These are phyloP conservation scores for Myxozyma lipomycoides DNA, from an alignment of 805 yeast genomes.

Conservation along the genomic window DNA sequence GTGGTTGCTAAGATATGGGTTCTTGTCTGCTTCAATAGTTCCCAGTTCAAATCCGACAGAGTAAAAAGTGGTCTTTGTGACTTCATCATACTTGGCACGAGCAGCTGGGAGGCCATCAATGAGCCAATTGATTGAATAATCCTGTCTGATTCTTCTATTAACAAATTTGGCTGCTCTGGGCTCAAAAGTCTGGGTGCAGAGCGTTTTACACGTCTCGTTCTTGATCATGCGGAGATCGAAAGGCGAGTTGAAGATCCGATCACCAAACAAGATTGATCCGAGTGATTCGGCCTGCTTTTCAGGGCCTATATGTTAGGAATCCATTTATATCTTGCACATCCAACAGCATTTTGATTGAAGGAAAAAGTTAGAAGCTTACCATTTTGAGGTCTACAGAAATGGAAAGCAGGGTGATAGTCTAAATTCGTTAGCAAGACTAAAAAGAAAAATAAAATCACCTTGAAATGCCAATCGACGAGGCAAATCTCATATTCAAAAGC, in stretches of 20 bases:
- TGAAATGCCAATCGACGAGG: too few relatives aligned
- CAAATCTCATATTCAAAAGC: too few relatives aligned
- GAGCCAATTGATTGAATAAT: conserved; percentile 87
- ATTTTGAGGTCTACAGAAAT: conserved; percentile 72
- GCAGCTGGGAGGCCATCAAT: conserved; percentile 95
- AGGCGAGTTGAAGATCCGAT: conserved; percentile 90
- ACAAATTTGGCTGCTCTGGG: conserved; percentile 69
- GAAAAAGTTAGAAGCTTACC: conserved; percentile 45
- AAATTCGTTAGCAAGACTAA: conserved; percentile 32
- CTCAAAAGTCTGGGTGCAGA: conserved; percentile 61
- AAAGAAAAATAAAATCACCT: too few relatives aligned
- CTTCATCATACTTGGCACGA: conserved; percentile 46
- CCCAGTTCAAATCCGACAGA: conserved; percentile 83
- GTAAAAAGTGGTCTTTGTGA: conserved; percentile 60
- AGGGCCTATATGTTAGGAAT: conserved; percentile 28
- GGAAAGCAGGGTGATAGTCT: conserved; percentile 74
- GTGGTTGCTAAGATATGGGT: conserved; percentile 73
- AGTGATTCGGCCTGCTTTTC: conserved; percentile 77
- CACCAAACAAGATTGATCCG: conserved; percentile 93
- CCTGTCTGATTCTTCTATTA: conserved; percentile 71
- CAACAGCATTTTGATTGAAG: too few relatives aligned
- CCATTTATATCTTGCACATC: neutral
- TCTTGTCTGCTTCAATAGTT: conserved; percentile 51
- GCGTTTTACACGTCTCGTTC: conserved; percentile 59
- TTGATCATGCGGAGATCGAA: conserved; percentile 74